phyloP scores from a whole-genome alignment of 2,329 filamentous ascomycete species.

The Fusarium nanum region DNA sequence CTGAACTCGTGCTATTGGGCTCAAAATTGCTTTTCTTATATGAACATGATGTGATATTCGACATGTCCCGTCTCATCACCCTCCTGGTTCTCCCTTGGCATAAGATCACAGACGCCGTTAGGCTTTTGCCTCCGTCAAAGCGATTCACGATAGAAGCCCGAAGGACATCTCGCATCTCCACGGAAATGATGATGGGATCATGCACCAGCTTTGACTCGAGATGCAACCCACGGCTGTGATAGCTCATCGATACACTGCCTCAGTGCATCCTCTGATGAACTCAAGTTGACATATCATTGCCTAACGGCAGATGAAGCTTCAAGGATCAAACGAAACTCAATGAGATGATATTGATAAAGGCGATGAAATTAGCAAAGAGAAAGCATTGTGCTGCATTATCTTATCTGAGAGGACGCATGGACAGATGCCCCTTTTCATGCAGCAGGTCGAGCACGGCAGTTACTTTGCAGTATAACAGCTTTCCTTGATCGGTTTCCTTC shows the following conservation, averaged over 20 bases:
- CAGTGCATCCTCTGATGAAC: background rate
- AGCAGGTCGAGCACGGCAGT: background rate
- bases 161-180: background rate
- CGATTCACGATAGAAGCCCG: background rate
- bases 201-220: background rate
- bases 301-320: background rate
- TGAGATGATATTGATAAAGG: slow-evolving; percentile 6
- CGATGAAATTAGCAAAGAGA: slow-evolving; percentile 14
- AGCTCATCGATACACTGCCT: background rate
- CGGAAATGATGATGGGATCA: background rate
- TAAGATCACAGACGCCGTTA: background rate
- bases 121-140: background rate
- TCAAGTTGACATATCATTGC: slow-evolving; percentile 5
- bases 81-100: background rate
- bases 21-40: background rate
- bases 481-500: background rate
- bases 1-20: background rate
- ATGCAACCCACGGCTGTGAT: background rate
- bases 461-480: background rate
- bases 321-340: background rate
- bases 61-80: slow-evolving; percentile 14
- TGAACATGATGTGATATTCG: slow-evolving; percentile 14
- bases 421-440: slow-evolving; percentile 8
- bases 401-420: slow-evolving; percentile 5
- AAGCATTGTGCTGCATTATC: background rate